These are phyloP conservation scores for Syzygium grande DNA, from an alignment of 345 rosid species.

Conservation along the genomic window DNA sequence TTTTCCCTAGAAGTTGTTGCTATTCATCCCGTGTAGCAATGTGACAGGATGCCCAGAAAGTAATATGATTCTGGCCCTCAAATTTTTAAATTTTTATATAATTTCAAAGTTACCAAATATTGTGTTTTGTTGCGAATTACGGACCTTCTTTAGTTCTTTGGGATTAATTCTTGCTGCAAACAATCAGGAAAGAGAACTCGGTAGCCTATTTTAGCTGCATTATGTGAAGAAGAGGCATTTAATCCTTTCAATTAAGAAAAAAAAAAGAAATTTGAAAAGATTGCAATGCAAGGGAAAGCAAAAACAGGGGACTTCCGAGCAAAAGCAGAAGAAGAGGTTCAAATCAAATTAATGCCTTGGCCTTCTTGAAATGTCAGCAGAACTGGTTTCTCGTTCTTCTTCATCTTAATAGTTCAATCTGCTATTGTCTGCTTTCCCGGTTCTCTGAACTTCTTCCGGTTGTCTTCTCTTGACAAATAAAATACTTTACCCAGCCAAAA, in stretches of 20 bases:
- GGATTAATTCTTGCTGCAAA: not conserved
- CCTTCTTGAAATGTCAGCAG: not conserved
- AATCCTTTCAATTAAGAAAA: not conserved
- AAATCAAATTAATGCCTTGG: not conserved
- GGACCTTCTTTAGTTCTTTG: not conserved
- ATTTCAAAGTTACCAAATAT: not conserved
- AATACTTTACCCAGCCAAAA: not conserved
- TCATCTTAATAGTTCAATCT: not conserved
- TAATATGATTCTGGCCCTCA: not conserved
- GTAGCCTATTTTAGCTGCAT: not conserved
- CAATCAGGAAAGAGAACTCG: not conserved
- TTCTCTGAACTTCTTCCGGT: not conserved
- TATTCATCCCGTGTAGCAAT: not conserved
- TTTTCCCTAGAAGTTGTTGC: not conserved
- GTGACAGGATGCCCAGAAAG: not conserved
- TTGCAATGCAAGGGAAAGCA: not conserved
- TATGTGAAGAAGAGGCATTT: not conserved
- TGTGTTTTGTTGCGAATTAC: not conserved
- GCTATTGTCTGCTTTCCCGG: not conserved
- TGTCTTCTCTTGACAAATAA: not conserved
- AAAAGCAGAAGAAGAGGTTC: not conserved
- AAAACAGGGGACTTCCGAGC: not conserved
- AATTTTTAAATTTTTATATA: not conserved
- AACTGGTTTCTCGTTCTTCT: not conserved
- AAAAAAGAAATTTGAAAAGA: not conserved